These are phyloP conservation scores for Arabidopsis lyrata DNA, from an alignment of 441 rosid genomes.

Conservation along the genomic window DNA sequence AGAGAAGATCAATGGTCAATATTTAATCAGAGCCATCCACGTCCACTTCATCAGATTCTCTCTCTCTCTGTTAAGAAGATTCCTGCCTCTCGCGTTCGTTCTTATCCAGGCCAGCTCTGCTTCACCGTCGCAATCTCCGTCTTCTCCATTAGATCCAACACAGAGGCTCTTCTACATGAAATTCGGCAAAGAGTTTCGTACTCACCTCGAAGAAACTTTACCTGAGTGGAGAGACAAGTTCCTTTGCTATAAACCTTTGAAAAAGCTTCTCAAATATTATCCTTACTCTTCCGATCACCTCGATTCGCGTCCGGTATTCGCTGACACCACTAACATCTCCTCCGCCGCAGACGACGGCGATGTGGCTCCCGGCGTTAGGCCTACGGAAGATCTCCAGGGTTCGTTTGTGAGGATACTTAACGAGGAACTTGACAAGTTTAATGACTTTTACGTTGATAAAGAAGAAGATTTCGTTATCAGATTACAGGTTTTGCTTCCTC, in stretches of 20 bases:
- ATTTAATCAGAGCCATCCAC: slow-evolving; percentile 19
- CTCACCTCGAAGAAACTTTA: slow-evolving; percentile 87
- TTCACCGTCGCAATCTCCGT: neutral
- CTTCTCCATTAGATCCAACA: slow-evolving; percentile 7
- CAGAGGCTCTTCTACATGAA: slow-evolving; percentile 54
- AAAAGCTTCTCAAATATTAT: slow-evolving; percentile 80
- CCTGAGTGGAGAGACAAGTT: slow-evolving; percentile 98
- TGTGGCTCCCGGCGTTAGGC: slow-evolving; percentile 19
- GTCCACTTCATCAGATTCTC: slow-evolving; percentile 48
- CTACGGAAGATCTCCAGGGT: slow-evolving; percentile 55
- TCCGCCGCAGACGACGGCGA: slow-evolving; percentile 7
- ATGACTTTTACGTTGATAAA: slow-evolving; percentile 89
- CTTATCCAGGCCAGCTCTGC: slow-evolving; percentile 19
- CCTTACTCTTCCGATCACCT: slow-evolving; percentile 49
- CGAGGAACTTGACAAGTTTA: slow-evolving; percentile 90
- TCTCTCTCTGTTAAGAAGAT: neutral
- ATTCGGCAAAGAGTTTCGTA: slow-evolving; percentile 90
- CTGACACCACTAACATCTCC: slow-evolving; percentile 43
- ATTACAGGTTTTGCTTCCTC: slow-evolving; percentile 63
- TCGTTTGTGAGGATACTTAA: slow-evolving; percentile 80
- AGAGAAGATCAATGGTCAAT: neutral
- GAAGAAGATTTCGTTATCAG: slow-evolving; percentile 93
- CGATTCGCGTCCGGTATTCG: slow-evolving; percentile 36
- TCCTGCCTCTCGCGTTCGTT: neutral
- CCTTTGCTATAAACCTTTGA: slow-evolving; percentile 89